Evolutionary conservation across 148 eudicot species (phyloP), one percentile per base, ranked within the genome.

Genomic region (Tetragonia tetragonoides): DNA sequence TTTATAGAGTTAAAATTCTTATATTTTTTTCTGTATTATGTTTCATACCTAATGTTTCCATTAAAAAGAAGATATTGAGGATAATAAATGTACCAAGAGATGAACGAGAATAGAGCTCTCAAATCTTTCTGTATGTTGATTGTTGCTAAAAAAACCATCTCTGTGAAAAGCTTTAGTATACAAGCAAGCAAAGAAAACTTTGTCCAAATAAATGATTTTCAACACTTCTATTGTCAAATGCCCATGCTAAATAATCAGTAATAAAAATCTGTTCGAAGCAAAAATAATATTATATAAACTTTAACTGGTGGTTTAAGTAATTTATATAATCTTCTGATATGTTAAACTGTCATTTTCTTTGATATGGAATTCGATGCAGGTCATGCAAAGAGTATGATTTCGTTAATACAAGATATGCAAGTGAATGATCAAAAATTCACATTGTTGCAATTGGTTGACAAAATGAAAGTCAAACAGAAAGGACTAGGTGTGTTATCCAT

Each of bases 381-480:
- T 78, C 89, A 89, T 81, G 93, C 93, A 60, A 89, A 88, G 83
- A 77, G 81, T 73, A 83, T 94, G 76, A 74, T 94, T 80, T 87
- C 89, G 68, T 73, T 90, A 63, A 81, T 94, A 79, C 95, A 92
- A 89, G 88, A 84, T 76, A 60, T 82, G 81, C 92, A 85, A 79
- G 95, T 83, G 73, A 88, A 77, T 81, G 97, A 90, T 78, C 98
- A 94, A 84, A 90, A 88, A 82, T 60, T 85, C 68, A 94, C 98
- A 56, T 79, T 94, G 89, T 83, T 92, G 87, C 98, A 94, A 79
- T 82, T 94, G 75, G 95, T 92, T 84, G 98, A 94, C 82, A 94
- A 89, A 81, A 77, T 94, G 93, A 94, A 94, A 82, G 84, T 77
- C 53, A 94, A 85, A 82, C 80, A 85, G 80, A 91, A 89, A 87